Evolutionary conservation across 2,329 filamentous ascomycete species (phyloP).

Genomic region (Trichoderma endophyticum): DNA sequence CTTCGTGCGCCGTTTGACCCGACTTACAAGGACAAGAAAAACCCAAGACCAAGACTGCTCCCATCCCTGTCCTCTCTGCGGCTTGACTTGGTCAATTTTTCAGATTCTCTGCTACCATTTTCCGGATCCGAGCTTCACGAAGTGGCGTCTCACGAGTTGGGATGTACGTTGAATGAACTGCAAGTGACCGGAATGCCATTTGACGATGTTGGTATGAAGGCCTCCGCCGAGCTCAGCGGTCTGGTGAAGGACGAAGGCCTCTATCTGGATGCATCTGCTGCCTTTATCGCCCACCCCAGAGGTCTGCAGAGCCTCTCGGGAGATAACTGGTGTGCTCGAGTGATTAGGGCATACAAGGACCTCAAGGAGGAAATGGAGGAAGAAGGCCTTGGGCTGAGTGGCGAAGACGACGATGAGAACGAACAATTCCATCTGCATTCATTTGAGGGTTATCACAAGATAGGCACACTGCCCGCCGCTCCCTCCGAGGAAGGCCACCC

Average conservation of each 20-base stretch:
- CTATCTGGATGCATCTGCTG: conserved; percentile 44
- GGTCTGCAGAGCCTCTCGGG: conserved; percentile 40
- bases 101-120: conserved; percentile 43
- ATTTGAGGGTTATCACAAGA: conserved; percentile 27
- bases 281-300: conserved; percentile 42
- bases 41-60: conserved; percentile 42
- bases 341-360: conserved; percentile 44
- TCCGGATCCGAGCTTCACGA: conserved; percentile 49
- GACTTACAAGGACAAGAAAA: conserved; percentile 32
- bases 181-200: conserved; percentile 51
- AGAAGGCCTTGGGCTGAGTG: conserved; percentile 23
- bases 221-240: conserved; percentile 46
- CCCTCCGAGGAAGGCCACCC: conserved; percentile 45
- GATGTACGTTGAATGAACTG: conserved; percentile 52
- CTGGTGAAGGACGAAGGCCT: conserved; percentile 54
- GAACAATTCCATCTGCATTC: conserved; percentile 29
- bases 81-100: conserved; percentile 55
- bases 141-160: conserved; percentile 52
- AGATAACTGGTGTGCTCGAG: conserved; percentile 39
- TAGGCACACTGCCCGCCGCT: conserved; percentile 38
- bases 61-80: conserved; percentile 47
- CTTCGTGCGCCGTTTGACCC: conserved; percentile 51
- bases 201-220: conserved; percentile 47
- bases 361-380: conserved; percentile 27
- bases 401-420: conserved; percentile 26